Evolutionary conservation across 2,329 filamentous ascomycete species (phyloP), one percentile per base, ranked within the genome.

Genomic region (Exophiala aquamarina): DNA sequence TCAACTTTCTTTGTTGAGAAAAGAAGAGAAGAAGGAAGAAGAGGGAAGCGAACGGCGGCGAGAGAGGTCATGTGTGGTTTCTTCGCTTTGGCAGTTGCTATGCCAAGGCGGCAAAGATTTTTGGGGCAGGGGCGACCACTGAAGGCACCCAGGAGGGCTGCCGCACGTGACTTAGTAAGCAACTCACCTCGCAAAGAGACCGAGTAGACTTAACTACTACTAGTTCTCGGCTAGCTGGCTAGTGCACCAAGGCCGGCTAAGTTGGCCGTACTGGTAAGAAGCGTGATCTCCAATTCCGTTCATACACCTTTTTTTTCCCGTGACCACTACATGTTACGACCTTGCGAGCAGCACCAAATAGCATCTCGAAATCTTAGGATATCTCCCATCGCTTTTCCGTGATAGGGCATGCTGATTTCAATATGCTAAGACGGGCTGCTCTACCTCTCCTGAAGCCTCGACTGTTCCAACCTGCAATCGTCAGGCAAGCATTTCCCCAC

Each of bases 1-100:
- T 72, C 70, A 81, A 81, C 76, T 81, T 82, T 79, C 70, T 65
- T 59, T 63, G 52, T 51, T 65, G 56, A 67, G 56, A 67, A 61
- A 63, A 63, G 61, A 66, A 66, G 66, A 66, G 66, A 65, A 63
- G 66, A 63, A 63, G 59, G 60, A 58, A 59, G 55, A 53, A 55
- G 53, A 49, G 31, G 56, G 56, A 44, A 23, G 47, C 56, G 47
- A 47, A 50, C 49, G 46, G 54, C 50, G 38, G 41, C 21, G 31
- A 38, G 39, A 37, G 37, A 38, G 39, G 48, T 43, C 47, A 48
- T 59, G 57, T 57, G 52, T 41, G 19, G 47, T 37, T 37, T 18
- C 35, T 37, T 17, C 35, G 35, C 35, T 37, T 14, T 18, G 23
- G 35, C 35, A 19, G 10, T 19, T 37, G 18, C 18, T 17, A n/a